Conservation (phyloP, 345 rosid species). For the Corchorus capsularis region DNA sequence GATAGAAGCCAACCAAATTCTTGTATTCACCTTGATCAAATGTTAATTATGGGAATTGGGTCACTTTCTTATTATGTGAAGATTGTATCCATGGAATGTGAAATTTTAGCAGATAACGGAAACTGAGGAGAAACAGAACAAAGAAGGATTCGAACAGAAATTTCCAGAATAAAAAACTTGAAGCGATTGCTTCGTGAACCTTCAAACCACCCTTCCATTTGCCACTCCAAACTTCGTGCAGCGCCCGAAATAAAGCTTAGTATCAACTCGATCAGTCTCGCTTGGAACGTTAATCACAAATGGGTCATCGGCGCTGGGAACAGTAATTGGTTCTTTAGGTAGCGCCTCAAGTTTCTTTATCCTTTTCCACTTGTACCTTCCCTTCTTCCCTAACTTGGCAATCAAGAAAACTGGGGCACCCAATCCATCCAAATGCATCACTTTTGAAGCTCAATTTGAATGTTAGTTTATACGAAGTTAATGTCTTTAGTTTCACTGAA, state of each 20-base stretch:
- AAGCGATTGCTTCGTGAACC: constrained; percentile 43
- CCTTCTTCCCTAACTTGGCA: constrained; percentile 59
- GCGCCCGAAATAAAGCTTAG: constrained; percentile 52
- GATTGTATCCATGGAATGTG: too few relatives aligned
- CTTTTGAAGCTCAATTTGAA: constrained; percentile 39
- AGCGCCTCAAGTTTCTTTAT: constrained; percentile 24
- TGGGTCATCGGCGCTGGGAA: constrained; percentile 7
- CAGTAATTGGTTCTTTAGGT: neutral
- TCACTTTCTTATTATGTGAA: too few relatives aligned
- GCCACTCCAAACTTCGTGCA: constrained; percentile 74
- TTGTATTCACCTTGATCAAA: too few relatives aligned
- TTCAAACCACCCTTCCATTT: constrained; percentile 63
- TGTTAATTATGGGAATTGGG: too few relatives aligned
- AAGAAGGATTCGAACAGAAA: too few relatives aligned
- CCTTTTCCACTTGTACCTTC: constrained; percentile 37
- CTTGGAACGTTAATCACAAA: constrained; percentile 24
- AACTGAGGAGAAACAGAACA: too few relatives aligned
- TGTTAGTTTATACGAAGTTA: constrained; percentile 31
- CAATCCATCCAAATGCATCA: constrained; percentile 55
- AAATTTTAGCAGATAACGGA: too few relatives aligned
- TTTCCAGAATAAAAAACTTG: too few relatives aligned
- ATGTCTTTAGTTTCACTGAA: neutral
- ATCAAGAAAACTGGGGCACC: constrained; percentile 50
- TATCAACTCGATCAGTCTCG: neutral
- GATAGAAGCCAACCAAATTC: too few relatives aligned